Percentiles rank a stretch among this genome's conserved stretches.
These are phyloP conservation scores for Theobroma grandiflorum DNA, from an alignment of 441 rosid species.

Conservation along the genomic window DNA sequence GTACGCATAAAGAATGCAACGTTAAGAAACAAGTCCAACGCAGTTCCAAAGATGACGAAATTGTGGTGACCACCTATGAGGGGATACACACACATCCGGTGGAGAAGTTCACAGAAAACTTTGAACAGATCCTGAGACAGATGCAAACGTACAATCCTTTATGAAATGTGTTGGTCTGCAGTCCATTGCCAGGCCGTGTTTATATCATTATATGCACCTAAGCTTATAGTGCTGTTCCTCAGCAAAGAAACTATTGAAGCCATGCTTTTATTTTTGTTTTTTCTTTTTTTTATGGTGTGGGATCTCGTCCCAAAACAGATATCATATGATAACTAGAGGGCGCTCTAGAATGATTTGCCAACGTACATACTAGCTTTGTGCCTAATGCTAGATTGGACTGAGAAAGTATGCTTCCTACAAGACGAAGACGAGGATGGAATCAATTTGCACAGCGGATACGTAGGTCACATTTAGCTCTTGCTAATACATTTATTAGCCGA, in stretches of 20 bases:
- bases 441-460: neutral
- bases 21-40: constrained; percentile 48
- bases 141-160: constrained; percentile 20
- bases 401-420: neutral
- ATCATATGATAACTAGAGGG: neutral
- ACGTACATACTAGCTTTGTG: neutral
- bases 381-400: neutral
- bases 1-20: constrained; percentile 40
- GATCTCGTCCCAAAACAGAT: neutral
- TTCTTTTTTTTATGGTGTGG: neutral
- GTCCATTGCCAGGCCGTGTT: neutral
- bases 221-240: neutral
- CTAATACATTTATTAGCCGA: neutral
- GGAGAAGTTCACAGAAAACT: constrained; percentile 27
- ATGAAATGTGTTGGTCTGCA: neutral
- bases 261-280: neutral
- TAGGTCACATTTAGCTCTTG: neutral
- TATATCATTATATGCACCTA: neutral
- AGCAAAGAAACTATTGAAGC: neutral
- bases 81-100: constrained; percentile 37
- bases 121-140: constrained; percentile 28
- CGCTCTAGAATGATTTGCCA: neutral
- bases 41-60: constrained; percentile 34
- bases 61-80: constrained; percentile 46
- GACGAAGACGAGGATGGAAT: neutral